Evolutionary conservation across 129 eudicot species (phyloP), one percentile per base, ranked within the genome.

Genomic region (Artemisia annua): DNA sequence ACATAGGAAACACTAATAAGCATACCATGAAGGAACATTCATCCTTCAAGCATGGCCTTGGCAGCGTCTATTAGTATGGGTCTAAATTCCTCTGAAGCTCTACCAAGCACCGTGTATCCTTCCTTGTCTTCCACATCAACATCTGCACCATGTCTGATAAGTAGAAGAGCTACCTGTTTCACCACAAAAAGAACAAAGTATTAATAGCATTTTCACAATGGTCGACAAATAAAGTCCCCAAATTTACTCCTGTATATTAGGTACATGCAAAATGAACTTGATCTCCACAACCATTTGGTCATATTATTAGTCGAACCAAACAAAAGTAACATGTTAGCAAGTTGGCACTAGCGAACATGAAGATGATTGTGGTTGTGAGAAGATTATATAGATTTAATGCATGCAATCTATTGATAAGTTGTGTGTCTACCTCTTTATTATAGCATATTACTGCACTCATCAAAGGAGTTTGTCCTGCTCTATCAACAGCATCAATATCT

Each of bases 61-160:
- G 95, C 99, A 79, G 97, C 95, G 72, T 88, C 97, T 48, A 90
- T 61, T 53, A 95, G 59, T 48, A 72, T 56, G 1, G 92, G 86
- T 67, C 97, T 80, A 56, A 91, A 77, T 71, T 78, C 89, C 57
- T 69, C 70, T 0, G 97, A 80, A 20, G 99, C 99, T 81, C 96
- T 88, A 59, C 88, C 97, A 74, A 95, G 97, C 57, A 86, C 94
- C 2, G 91, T 95, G 86, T 90, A 95, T 46, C 96, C 97, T 82
- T 95, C 97, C 69, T 95, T 91, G 66, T 95, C 99, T 80, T 83
- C 89, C 12, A 89, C 74, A 71, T 90, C 97, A 79, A 95, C 96
- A 76, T 91, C 86, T 39, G 97, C 99, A 70, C 97, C 99, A 76
- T 91, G 99, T 70, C 99, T 86, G 61, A 95, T 85, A 43, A 95